Percentiles rank a stretch among this genome's conserved stretches.
phyloP scores from a whole-genome alignment of 2,329 filamentous ascomycete species.

The Pseudogymnoascus sp. region DNA sequence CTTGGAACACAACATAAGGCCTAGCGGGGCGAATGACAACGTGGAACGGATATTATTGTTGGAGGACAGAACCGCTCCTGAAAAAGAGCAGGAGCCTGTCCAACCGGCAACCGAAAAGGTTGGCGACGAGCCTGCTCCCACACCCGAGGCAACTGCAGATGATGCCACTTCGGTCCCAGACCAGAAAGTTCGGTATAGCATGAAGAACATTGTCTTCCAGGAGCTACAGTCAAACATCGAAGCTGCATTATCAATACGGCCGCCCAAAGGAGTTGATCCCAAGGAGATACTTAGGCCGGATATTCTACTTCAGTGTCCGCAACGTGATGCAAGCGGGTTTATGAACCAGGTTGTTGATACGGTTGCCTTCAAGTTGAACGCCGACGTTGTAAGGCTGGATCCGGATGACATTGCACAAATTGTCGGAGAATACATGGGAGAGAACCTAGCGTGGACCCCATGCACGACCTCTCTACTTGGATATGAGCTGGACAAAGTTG shows the following conservation, averaged over 20 bases:
- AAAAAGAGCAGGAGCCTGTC: background rate
- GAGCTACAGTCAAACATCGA: background rate
- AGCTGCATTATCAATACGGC: constrained; percentile 21
- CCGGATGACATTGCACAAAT: constrained; percentile 63
- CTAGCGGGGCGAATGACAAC: constrained; percentile 1
- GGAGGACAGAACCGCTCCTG: background rate
- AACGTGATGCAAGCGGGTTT: constrained; percentile 43
- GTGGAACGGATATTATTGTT: background rate
- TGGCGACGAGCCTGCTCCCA: background rate
- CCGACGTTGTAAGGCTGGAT: constrained; percentile 60
- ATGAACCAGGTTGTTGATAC: constrained; percentile 55
- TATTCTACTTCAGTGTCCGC: constrained; percentile 50
- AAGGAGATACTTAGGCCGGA: constrained; percentile 42
- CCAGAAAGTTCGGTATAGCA: background rate
- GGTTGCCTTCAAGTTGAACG: constrained; percentile 50
- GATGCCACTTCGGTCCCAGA: background rate
- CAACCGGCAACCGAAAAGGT: background rate
- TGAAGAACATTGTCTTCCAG: background rate
- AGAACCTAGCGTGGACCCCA: constrained; percentile 39
- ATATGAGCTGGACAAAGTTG: constrained; percentile 47
- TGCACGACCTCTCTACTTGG: constrained; percentile 46
- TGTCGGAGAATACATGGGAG: constrained; percentile 60
- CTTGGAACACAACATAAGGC: constrained; percentile 40
- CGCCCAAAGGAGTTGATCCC: constrained; percentile 31
- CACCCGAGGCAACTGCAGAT: background rate